phyloP scores from a whole-genome alignment of 805 yeast genomes.

The Candida stauntonica region DNA sequence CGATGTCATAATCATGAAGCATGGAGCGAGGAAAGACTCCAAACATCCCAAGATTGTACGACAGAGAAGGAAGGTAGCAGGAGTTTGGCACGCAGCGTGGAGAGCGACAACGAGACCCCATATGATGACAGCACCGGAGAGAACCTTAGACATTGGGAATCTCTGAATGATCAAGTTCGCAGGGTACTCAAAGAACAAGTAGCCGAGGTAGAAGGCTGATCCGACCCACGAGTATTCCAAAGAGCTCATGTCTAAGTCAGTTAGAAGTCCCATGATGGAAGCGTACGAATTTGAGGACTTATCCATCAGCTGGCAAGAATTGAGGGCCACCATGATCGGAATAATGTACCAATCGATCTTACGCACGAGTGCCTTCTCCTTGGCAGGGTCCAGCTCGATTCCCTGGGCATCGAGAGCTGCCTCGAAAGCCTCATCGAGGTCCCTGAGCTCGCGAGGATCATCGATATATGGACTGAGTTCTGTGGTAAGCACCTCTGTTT shows the following conservation, averaged over 20 bases:
- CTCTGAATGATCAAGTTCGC: slow-evolving; percentile 45
- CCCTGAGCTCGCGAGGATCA: slow-evolving; percentile 2
- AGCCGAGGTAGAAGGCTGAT: slow-evolving; percentile 59
- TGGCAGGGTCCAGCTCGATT: slow-evolving; percentile 6
- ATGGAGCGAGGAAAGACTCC: slow-evolving; percentile 52
- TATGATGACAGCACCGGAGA: slow-evolving; percentile 41
- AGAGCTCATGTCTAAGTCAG: slow-evolving; percentile 42
- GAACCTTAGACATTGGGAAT: slow-evolving; percentile 50
- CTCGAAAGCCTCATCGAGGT: slow-evolving; percentile 11
- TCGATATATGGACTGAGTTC: slow-evolving; percentile 2
- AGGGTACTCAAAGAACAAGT: slow-evolving; percentile 51
- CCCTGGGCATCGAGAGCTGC: slow-evolving; percentile 3
- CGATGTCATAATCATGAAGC: slow-evolving; percentile 48
- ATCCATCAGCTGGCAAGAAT: slow-evolving; percentile 8
- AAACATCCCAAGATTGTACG: slow-evolving; percentile 47
- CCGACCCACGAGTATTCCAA: slow-evolving; percentile 50
- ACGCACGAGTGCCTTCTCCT: slow-evolving; percentile 5
- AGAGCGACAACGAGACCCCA: slow-evolving; percentile 60
- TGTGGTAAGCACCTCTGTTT: slow-evolving; percentile 1
- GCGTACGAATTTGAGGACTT: slow-evolving; percentile 30
- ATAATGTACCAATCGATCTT: slow-evolving; percentile 9
- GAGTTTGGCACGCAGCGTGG: slow-evolving; percentile 40
- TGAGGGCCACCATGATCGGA: slow-evolving; percentile 6
- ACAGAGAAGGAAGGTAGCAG: slow-evolving; percentile 37
- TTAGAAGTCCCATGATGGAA: slow-evolving; percentile 46